Base-by-base conservation (phyloP, 495 filamentous ascomycete genomes). In the Talaromyces nanjingensis region DNA sequence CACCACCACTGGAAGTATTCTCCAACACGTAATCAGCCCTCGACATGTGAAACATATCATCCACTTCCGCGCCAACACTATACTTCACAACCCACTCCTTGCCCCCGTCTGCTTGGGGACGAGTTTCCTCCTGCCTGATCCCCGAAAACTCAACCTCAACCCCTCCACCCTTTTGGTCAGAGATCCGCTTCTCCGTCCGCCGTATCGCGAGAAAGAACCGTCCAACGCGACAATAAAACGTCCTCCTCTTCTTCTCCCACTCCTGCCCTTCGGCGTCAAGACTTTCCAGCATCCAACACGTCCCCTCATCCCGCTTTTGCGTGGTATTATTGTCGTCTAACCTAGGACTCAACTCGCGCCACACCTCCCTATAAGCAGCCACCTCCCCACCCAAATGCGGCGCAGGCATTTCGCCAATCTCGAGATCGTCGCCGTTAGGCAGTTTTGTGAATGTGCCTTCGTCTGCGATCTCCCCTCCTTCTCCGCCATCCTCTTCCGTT, bases 401-500 rank as follows among this genome's bases (percentile, higher is more conserved):
- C 7, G 74, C 71, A 25, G 77, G 74, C 77, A 79, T 79, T 0
- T 65, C 65, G 1, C 77, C 77, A 1, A 68, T 73, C 53, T 79
- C 77, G 0, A 78, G 68, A 27, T 78, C 77, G 34, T 77, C 76
- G 0, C 77, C 76, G 56, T 77, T 78, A 0, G 77, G 71, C 4
- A 79, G 64, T 0, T 70, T 54, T 22, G 69, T 69, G 63, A 79
- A 79, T 0, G 70, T 72, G 0, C 77, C 76, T n/a, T 67, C 73
- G 14, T 73, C 71, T 52, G 78, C 77, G 4, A 69, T 66, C 57
- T 56, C 54, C 22, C 20, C 45, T 8, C 16, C 42, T 20, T 20
- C 45, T 18, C 4, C 16, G 1, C n/a, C 3, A n/a, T 2, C 45
- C 1, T 49, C 45, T 18, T 18, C n/a, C 5, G 3, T 3, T 4